Evolutionary conservation across 176 grass and related monocot genomes (phyloP).

Genomic region (Rhynchospora pubera): DNA sequence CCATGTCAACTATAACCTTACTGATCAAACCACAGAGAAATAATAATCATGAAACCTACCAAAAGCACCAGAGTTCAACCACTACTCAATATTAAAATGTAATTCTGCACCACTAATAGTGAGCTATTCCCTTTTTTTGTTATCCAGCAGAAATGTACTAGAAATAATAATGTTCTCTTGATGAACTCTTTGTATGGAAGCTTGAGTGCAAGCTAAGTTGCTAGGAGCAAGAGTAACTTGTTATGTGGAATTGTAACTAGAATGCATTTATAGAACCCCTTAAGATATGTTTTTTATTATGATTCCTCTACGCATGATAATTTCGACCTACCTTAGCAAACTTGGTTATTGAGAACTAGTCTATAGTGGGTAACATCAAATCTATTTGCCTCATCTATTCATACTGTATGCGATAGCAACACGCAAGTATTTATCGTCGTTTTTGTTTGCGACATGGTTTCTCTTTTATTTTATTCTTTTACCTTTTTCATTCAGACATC

Average conservation of each 20-base stretch:
- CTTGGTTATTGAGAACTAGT: not conserved
- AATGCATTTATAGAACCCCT: not conserved
- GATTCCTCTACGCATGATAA: not conserved
- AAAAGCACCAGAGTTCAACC: not conserved
- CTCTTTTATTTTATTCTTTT: not conserved
- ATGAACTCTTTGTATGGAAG: not conserved
- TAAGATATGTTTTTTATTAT: not conserved
- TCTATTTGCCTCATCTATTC: not conserved
- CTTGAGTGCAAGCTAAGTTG: not conserved
- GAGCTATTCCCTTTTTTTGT: not conserved
- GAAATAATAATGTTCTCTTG: not conserved
- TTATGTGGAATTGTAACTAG: not conserved
- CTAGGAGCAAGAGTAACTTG: not conserved
- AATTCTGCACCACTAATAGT: not conserved
- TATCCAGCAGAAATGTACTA: not conserved
- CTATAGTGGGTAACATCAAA: not conserved
- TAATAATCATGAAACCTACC: not conserved
- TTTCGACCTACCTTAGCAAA: no score
- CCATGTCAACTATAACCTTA: not conserved
- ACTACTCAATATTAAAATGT: not conserved
- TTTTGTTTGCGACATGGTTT: not conserved
- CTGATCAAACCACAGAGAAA: not conserved
- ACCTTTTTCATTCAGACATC: not conserved
- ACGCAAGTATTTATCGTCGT: not conserved
- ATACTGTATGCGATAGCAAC: not conserved